These are phyloP conservation scores for Crepidotus sp. DNA, from an alignment of 1,284 basidiomycete species.

Conservation along the genomic window DNA sequence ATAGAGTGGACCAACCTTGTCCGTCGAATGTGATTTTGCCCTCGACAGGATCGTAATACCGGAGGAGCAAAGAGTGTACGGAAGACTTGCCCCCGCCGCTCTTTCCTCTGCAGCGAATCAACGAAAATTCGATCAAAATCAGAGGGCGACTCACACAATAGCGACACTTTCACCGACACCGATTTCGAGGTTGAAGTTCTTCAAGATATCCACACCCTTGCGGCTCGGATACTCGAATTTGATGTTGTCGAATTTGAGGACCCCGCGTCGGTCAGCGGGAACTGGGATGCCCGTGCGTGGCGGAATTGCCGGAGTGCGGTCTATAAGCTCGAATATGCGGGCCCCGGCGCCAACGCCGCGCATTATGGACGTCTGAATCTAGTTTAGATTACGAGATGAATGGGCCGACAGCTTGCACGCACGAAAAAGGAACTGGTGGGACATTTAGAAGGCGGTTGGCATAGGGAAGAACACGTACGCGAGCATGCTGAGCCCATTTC, in stretches of 20 bases:
- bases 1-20: slow-evolving; percentile 44
- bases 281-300: slow-evolving; percentile 54
- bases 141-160: slow-evolving; percentile 62
- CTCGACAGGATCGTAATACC: slow-evolving; percentile 86
- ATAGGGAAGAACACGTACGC: slow-evolving; percentile 42
- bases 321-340: slow-evolving; percentile 89
- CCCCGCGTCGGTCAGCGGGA: slow-evolving; percentile 47
- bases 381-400: slow-evolving; percentile 2
- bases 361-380: slow-evolving; percentile 67
- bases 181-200: slow-evolving; percentile 72
- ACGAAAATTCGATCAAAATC: slow-evolving; percentile 5
- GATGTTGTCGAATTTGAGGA: slow-evolving; percentile 72
- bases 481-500: slow-evolving; percentile 58
- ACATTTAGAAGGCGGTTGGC: slow-evolving; percentile 4
- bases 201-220: slow-evolving; percentile 68
- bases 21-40: slow-evolving; percentile 84
- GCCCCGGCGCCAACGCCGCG: slow-evolving; percentile 88
- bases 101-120: slow-evolving; percentile 49
- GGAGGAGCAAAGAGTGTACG: slow-evolving; percentile 78
- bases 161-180: slow-evolving; percentile 82
- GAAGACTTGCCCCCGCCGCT: slow-evolving; percentile 92
- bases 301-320: slow-evolving; percentile 67
- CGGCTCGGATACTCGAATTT: slow-evolving; percentile 84
- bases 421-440: slow-evolving; percentile 48
- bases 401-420: slow-evolving; percentile 21